phyloP scores from a whole-genome alignment of 2,329 filamentous ascomycete species.

The Ophiostoma triangulosporum region DNA sequence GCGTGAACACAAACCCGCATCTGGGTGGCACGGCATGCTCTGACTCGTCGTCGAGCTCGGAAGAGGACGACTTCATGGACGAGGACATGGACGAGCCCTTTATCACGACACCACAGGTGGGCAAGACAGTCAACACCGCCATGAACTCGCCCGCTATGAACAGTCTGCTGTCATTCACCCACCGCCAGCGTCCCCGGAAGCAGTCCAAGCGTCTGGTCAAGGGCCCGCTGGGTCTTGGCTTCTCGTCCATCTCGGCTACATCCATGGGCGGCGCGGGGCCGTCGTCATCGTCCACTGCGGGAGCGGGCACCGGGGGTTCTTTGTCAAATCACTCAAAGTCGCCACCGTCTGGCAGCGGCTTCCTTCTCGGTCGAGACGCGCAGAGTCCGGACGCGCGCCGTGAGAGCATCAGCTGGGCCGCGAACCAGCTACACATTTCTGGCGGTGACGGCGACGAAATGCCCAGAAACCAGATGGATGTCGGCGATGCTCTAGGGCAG shows the following conservation, averaged over 20 bases:
- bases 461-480: slow-evolving; percentile 31
- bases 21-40: slow-evolving; percentile 38
- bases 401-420: slow-evolving; percentile 82
- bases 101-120: slow-evolving; percentile 67
- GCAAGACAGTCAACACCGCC: slow-evolving; percentile 37
- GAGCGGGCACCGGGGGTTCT: not conserved
- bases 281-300: slow-evolving; percentile 17
- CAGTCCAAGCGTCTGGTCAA: slow-evolving; percentile 42
- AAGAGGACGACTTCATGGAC: slow-evolving; percentile 57
- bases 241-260: slow-evolving; percentile 25
- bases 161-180: slow-evolving; percentile 70
- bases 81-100: slow-evolving; percentile 70
- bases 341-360: slow-evolving; percentile 39
- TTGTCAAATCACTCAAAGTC: slow-evolving; percentile 43
- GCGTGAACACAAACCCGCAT: slow-evolving; percentile 34
- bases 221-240: slow-evolving; percentile 35
- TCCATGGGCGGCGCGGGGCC: slow-evolving; percentile 12
- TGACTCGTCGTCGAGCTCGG: slow-evolving; percentile 63
- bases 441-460: slow-evolving; percentile 71
- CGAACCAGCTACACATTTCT: slow-evolving; percentile 73
- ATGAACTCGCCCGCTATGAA: slow-evolving; percentile 52
- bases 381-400: slow-evolving; percentile 43
- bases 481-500: slow-evolving; percentile 34
- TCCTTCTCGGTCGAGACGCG: slow-evolving; percentile 12
- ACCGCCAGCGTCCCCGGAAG: slow-evolving; percentile 61